Base-by-base conservation (phyloP, 2,329 filamentous ascomycete species). In the Hypoxylon sp. region DNA sequence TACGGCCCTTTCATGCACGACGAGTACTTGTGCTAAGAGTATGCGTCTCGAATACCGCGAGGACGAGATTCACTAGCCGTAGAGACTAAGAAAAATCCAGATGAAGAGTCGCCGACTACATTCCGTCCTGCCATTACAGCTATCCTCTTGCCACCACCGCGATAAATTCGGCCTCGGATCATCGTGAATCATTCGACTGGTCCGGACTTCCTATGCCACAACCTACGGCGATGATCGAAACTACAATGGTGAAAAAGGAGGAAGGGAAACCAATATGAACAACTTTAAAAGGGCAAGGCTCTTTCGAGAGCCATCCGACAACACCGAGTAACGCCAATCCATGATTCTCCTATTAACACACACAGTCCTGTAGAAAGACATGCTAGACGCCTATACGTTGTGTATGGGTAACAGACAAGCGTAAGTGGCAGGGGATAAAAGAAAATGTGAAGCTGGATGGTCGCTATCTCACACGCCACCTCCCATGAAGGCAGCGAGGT, bases 401-500 rank as follows among this genome's bases (percentile, higher is more conserved):
- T 39, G 43, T 59, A 39, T 50, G 41, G 41, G 30, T 48, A 27
- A 39, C 47, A 53, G n/a, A 45, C 41, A 58, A 58, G 55, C 43
- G 41, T 34, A 52, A 50, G 57, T 52, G 46, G 37, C 50, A 63
- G 48, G 65, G n/a, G 43, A 45, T 63, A 54, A 12, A 39, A 52
- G 21, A 23, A 27, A 21, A 34, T 41, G 19, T 14, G 47, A 63
- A 37, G 2, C 34, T 34, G 23, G 21, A 45, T 46, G 21, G 8
- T 45, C n/a, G 21, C 21, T n/a, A 43, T 21, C 32, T 71, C 63
- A 88, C 67, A 88, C 86, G 64, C 86, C 86, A 19, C 86, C 86
- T 19, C 86, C 86, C 86, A 88, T 88, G 57, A 88, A 88, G 2
- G 86, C 86, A 30, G 86, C 86, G 9, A 88, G 81, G 71, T 88